phyloP scores from a whole-genome alignment of 2,329 filamentous ascomycete genomes.

The Scleromitrula shiraiana region DNA sequence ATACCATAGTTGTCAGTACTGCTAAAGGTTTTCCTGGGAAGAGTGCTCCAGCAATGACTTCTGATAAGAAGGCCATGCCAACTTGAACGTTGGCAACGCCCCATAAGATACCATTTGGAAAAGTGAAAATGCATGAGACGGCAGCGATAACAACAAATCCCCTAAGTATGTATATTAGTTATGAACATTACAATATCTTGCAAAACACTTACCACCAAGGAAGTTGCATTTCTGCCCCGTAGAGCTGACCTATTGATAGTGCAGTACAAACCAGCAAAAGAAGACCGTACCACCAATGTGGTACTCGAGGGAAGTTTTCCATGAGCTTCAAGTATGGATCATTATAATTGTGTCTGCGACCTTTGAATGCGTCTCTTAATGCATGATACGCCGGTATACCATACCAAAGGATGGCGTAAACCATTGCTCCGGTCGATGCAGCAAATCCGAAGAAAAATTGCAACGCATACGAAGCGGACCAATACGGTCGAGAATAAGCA shows the following conservation, averaged over 20 bases:
- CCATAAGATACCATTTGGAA: conserved; percentile 26
- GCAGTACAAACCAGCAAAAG: conserved; percentile 35
- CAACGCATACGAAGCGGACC: conserved; percentile 34
- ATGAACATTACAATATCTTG: fast-evolving
- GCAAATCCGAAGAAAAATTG: conserved; percentile 37
- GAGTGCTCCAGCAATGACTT: conserved; percentile 42
- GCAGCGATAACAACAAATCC: conserved; percentile 23
- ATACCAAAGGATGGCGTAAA: conserved; percentile 36
- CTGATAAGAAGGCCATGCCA: conserved; percentile 39
- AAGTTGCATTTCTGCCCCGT: conserved; percentile 48
- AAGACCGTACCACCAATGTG: conserved; percentile 53
- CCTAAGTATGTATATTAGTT: neutral
- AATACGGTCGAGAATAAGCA: conserved; percentile 18
- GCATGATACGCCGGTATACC: conserved; percentile 32
- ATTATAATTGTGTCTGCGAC: conserved; percentile 12
- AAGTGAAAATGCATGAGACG: conserved; percentile 26
- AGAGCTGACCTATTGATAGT: conserved; percentile 33
- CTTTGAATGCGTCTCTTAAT: conserved; percentile 18
- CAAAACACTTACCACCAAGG: conserved; percentile 18
- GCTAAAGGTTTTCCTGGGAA: conserved; percentile 48
- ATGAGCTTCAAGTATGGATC: conserved; percentile 39
- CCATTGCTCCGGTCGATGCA: conserved; percentile 37
- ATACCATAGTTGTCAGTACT: conserved; percentile 23
- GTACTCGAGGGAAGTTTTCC: conserved; percentile 42
- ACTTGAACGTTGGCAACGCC: conserved; percentile 42